Base-by-base conservation (phyloP, 352 stramenopile genomes). In the Globisporangium uncinulatum region DNA sequence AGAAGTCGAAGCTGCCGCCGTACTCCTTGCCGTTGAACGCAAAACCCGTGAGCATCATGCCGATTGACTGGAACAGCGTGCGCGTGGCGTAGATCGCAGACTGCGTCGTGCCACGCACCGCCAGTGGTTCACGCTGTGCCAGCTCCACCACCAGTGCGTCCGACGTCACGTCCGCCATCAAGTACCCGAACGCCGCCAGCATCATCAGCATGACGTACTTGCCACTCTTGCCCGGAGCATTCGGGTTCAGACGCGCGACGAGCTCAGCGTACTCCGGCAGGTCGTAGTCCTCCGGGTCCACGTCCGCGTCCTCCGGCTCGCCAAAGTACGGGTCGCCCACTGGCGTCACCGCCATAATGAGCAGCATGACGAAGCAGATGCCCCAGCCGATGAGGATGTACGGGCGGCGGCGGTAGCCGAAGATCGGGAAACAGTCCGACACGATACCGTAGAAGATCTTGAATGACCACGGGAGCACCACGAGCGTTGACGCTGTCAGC, bases 401-500 rank as follows among this genome's bases (percentile, higher is more conserved):
- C 21, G 75, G 69, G 1, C 75, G 75, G 32, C 75, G 65, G 7
- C 75, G 70, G 47, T 74, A 83, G 8, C 75, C 75, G 39, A 64
- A 73, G 41, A 85, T 69, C 11, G 74, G 74, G 39, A 85, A 72
- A 53, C 69, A 80, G 56, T 84, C 74, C 24, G 74, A 83, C 13
- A 85, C 15, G 44, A 85, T 71, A 8, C 74, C 74, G 47, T 79
- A 76, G 29, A 85, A 83, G 21, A 85, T 67, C 61, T 85, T 85
- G 56, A 81, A 77, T 43, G 68, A 79, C 61, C 70, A 75, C 15
- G 73, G 62, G 31, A 85, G 69, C 39, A 61, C 66, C 20, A 85
- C 60, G 31, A 83, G 48, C 8, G 70, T 68, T 15, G 67, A 65
- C 6, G 66, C 66, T 9, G 73, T 72, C 17, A 67, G 68, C 31